Base-by-base conservation (phyloP, 192 early-diverging fungal genomes). In the Podila clonocystis region DNA sequence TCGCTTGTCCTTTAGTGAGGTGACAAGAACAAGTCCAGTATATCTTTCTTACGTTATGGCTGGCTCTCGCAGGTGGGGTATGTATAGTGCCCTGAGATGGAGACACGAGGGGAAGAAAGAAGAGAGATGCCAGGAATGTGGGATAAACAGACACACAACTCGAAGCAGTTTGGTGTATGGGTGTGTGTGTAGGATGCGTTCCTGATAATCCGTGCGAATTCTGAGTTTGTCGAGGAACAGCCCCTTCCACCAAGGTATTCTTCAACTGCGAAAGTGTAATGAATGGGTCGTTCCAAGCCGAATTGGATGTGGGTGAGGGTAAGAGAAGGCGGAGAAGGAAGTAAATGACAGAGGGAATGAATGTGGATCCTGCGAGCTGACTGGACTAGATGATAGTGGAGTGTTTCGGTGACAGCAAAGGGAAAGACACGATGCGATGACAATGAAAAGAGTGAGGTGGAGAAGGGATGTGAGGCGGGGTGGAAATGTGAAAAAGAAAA, bases 1-100 rank as follows among this genome's bases (percentile, higher is more conserved):
- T 24, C 9, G 52, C 20, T 5, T 55, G 24, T 29, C 9, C 34
- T 36, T 36, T 11, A 0, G 17, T 19, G 17, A 26, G 38, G 36
- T 24, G 19, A 34, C 20, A 50, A 29, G 19, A 36, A 29, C 1
- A 13, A 29, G 41, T 45, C 41, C 41, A 45, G 11, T 1, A 55
- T 24, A 22, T n/a, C 52, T 9, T 55, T 55, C 52, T 55, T 55
- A 55, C 52, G 52, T 55, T 55, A 24, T 55, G 52, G 52, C 52
- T 26, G 52, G 52, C 52, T 55, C 52, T 55, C 52, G 6, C 52
- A 24, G n/a, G 24, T 55, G n/a, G n/a, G 52, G 17, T 55, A 26
- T n/a, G 24, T 11, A 45, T n/a, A 52, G 49, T 24, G 52, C 52
- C 52, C 52, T 55, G 52, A 24, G 52, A 5, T 26, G 24, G 52